Evolutionary conservation across 805 yeast genomes (phyloP).

Genomic region (Saccharomycopsis sp.): DNA sequence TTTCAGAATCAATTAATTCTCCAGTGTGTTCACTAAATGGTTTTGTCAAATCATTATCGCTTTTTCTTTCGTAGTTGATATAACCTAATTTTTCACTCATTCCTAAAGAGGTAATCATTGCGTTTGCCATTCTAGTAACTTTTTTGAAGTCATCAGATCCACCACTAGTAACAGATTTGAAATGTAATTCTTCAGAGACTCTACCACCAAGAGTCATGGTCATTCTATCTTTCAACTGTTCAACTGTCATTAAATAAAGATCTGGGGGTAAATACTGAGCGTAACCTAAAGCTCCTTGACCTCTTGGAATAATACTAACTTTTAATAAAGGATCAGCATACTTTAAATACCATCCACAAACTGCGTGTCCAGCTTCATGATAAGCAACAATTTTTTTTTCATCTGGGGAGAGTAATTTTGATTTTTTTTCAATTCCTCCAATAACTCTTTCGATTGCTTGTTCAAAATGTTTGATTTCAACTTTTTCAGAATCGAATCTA

Average conservation of each 20-base stretch:
- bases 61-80: constrained; percentile 54
- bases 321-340: constrained; percentile 85
- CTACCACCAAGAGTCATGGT: constrained; percentile 93
- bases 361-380: constrained; percentile 96
- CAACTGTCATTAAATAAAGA: constrained; percentile 63
- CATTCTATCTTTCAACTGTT: constrained; percentile 75
- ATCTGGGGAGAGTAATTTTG: constrained; percentile 65
- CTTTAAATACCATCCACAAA: constrained; percentile 86
- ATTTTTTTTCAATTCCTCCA: constrained; percentile 87
- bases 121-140: constrained; percentile 78
- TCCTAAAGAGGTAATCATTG: constrained; percentile 82
- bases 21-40: constrained; percentile 89
- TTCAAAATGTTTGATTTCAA: constrained; percentile 69
- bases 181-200: constrained; percentile 84
- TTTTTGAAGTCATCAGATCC: constrained; percentile 90
- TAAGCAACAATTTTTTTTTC: constrained; percentile 84
- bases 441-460: constrained; percentile 89
- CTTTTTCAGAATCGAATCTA: constrained; percentile 52
- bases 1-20: constrained; percentile 69
- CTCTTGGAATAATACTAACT: constrained; percentile 92
- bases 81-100: constrained; percentile 79
- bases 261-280: constrained; percentile 93
- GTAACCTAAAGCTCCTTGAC: constrained; percentile 92
- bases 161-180: constrained; percentile 80
- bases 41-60: constrained; percentile 61